Base-by-base conservation (phyloP, 2,329 filamentous ascomycete species). In the Metarhizium rileyi region DNA sequence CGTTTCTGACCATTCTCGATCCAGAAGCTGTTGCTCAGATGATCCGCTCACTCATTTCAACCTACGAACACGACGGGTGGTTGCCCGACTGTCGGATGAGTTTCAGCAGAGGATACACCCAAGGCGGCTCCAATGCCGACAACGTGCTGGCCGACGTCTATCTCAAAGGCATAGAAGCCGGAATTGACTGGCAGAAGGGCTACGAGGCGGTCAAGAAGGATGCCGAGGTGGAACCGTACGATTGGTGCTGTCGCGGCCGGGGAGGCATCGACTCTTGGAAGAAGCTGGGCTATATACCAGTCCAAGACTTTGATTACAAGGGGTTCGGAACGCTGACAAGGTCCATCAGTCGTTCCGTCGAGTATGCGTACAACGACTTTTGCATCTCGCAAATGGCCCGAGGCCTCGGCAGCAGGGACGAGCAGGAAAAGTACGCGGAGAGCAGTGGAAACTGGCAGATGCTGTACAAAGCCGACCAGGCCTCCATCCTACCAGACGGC, bases 351-450 rank as follows among this genome's bases (percentile, higher is more conserved):
- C 74, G 86, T 7, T 89, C 85, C 0, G 76, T 90, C 1, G 86
- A 90, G 62, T 90, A 90, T 61, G 79, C 83, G 6, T 90, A 90
- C 64, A 81, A 90, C 55, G 86, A 90, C 66, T 90, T 80, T 57
- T 81, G 78, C 55, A 81, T 87, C 49, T 72, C 80, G 0, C 70
- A 80, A 44, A 77, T 88, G 50, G 83, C 84, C 0, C 70, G 72
- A 9, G 70, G 67, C 0, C 61, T 86, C 36, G 78, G 77, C 2
- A 71, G 77, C 12, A 68, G 69, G 3, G 65, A 61, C 0, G 84
- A 86, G 45, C 69, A 73, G 23, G 70, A 77, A 46, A 83, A 77
- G 59, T 89, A 87, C 52, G 59, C 77, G 0, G 63, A 63, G 0
- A 76, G 80, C 0, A 78, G 81, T 47, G 69, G 68, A 1, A 83